Evolutionary conservation across 176 grass and related monocot genomes (phyloP).

Genomic region (Aechmea fasciata): DNA sequence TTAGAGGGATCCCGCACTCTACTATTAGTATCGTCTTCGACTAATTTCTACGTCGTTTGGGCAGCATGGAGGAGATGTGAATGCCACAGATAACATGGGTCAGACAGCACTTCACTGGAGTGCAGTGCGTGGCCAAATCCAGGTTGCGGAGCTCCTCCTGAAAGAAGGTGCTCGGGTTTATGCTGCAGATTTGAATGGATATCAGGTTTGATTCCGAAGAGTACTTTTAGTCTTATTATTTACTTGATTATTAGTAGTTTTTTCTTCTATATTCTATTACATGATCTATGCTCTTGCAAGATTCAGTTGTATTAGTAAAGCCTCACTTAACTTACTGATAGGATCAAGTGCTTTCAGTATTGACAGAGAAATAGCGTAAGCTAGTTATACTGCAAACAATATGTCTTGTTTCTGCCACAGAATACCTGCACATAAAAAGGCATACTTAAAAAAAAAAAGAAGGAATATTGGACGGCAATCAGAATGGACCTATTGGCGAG

Average conservation of each 20-base stretch:
- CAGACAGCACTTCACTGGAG: constrained; percentile 97
- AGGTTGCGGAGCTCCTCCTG: constrained; percentile 75
- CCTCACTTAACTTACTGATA: too few species aligned
- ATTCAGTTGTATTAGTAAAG: neutral
- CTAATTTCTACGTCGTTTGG: constrained; percentile 10
- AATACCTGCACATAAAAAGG: too few species aligned
- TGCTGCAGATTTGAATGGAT: constrained; percentile 74
- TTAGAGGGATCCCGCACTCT: neutral
- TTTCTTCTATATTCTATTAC: neutral
- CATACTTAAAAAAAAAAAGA: too few species aligned
- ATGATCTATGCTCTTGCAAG: neutral
- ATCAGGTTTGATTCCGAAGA: constrained; percentile 50
- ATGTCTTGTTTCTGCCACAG: too few species aligned
- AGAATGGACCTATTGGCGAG: too few species aligned
- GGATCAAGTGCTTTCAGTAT: too few species aligned
- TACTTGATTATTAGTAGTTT: neutral
- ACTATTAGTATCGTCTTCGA: neutral
- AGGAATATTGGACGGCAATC: too few species aligned
- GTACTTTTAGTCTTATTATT: neutral
- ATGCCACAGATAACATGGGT: constrained; percentile 76
- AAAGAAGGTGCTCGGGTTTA: constrained; percentile 95
- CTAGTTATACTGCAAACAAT: too few species aligned
- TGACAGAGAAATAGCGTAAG: too few species aligned
- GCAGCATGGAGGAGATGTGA: constrained; percentile 86
- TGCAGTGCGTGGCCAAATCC: constrained; percentile 81